Evolutionary conservation across 768 basidiomycete genomes (phyloP).

Genomic region (Galerina marginata): DNA sequence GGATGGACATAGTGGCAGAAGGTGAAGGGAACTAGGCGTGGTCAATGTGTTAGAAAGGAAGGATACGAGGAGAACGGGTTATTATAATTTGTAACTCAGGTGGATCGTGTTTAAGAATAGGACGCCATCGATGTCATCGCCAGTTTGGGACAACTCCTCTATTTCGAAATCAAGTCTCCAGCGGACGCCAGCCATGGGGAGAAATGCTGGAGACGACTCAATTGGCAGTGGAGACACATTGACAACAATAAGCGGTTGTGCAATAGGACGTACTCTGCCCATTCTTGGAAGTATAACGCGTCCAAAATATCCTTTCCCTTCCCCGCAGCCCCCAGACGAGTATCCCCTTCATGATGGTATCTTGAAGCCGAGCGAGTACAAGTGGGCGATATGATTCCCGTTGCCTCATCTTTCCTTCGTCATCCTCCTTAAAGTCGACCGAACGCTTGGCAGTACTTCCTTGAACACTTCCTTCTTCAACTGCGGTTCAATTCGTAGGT

Average conservation of each 20-base stretch:
- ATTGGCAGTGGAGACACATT: neutral
- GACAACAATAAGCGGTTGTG: neutral
- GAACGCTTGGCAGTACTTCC: constrained; percentile 41
- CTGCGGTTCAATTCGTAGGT: constrained; percentile 50
- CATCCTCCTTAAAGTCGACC: constrained; percentile 44
- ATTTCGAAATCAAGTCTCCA: neutral
- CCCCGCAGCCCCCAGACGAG: too few relatives aligned
- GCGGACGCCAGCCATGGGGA: neutral
- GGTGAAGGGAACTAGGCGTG: neutral
- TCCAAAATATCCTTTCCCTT: too few relatives aligned
- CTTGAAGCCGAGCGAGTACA: too few relatives aligned
- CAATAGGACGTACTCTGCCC: neutral
- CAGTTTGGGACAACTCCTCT: neutral
- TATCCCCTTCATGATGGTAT: too few relatives aligned
- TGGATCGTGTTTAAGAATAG: constrained; percentile 7
- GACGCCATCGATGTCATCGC: neutral
- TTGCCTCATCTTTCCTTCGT: constrained; percentile 45
- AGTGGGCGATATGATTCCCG: neutral
- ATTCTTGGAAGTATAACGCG: neutral
- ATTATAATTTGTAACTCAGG: neutral
- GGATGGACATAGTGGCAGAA: constrained; percentile 10
- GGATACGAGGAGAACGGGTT: too few relatives aligned
- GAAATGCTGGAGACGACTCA: neutral
- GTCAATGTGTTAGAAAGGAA: neutral
- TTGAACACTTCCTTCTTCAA: constrained; percentile 46